Conservation (phyloP, 192 early-diverging fungal genomes). For the Umbelopsis vinacea region DNA sequence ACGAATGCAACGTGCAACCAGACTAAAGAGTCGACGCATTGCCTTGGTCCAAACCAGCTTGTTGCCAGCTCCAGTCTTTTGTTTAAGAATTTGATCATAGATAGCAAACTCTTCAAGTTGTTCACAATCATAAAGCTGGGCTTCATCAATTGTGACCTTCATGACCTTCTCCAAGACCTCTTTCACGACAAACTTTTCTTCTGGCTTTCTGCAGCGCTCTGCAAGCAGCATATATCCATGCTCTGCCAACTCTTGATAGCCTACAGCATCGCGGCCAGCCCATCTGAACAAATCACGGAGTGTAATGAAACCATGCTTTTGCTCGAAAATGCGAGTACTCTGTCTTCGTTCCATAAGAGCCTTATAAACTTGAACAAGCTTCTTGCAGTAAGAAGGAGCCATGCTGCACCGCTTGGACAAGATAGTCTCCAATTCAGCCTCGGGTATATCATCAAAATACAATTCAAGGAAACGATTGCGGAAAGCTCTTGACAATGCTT, state of each 20-base stretch:
- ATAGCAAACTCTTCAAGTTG: slow-evolving; percentile 58
- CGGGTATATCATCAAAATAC: slow-evolving; percentile 96
- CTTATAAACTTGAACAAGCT: slow-evolving; percentile 86
- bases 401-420: slow-evolving; percentile 81
- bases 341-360: slow-evolving; percentile 75
- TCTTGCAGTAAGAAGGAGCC: slow-evolving; percentile 86
- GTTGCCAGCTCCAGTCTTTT: slow-evolving; percentile 31
- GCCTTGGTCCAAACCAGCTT: slow-evolving; percentile 93
- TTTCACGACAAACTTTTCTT: slow-evolving; percentile 81
- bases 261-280: slow-evolving; percentile 82
- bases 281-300: slow-evolving; percentile 97
- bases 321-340: slow-evolving; percentile 91
- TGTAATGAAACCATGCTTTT: slow-evolving; percentile 92
- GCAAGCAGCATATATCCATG: slow-evolving; percentile 96
- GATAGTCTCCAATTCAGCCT: slow-evolving; percentile 89
- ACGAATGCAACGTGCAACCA: slow-evolving; percentile 79
- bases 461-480: slow-evolving; percentile 97
- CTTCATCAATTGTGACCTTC: slow-evolving; percentile 65
- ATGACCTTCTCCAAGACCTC: slow-evolving; percentile 86
- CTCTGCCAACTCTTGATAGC: slow-evolving; percentile 86
- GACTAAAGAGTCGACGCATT: slow-evolving; percentile 87
- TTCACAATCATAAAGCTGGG: slow-evolving; percentile 64
- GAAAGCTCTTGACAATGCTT: slow-evolving; percentile 95
- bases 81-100: slow-evolving; percentile 38
- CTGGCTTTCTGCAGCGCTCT: slow-evolving; percentile 82